Percentiles rank a stretch among this genome's conserved stretches.
phyloP scores from a whole-genome alignment of 805 yeast species.

The Lachancea quebecensis region DNA sequence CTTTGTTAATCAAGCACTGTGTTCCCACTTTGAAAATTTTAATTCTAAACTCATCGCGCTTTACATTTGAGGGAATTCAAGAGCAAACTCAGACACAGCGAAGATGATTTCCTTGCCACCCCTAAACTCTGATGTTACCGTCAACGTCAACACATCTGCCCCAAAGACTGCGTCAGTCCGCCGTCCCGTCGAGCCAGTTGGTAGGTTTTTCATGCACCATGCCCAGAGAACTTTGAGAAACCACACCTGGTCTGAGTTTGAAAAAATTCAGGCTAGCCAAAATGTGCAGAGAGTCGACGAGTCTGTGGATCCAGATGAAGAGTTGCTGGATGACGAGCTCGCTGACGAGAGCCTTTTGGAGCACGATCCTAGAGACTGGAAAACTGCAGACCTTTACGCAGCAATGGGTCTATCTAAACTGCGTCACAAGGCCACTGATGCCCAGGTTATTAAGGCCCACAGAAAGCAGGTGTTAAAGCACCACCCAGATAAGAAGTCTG shows the following conservation, averaged over 20 bases:
- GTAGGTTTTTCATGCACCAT: slow-evolving; percentile 91
- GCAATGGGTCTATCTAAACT: slow-evolving; percentile 89
- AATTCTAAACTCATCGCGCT: slow-evolving; percentile 1
- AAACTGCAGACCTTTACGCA: slow-evolving; percentile 90
- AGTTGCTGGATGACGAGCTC: slow-evolving; percentile 43
- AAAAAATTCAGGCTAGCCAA: slow-evolving; percentile 84
- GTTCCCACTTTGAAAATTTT: not conserved
- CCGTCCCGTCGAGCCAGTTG: slow-evolving; percentile 93
- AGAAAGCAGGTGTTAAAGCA: slow-evolving; percentile 93
- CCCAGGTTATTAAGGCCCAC: slow-evolving; percentile 93
- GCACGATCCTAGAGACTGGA: slow-evolving; percentile 98
- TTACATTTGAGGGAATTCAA: not conserved
- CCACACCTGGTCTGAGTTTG: slow-evolving; percentile 98
- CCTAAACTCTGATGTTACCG: slow-evolving; percentile 49
- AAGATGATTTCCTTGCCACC: slow-evolving; percentile 36
- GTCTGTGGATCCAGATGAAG: slow-evolving; percentile 51
- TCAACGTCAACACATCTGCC: slow-evolving; percentile 44
- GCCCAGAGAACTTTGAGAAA: slow-evolving; percentile 94
- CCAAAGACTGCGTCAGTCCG: slow-evolving; percentile 54
- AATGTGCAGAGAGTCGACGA: slow-evolving; percentile 69
- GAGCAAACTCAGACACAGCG: not conserved
- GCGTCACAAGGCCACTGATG: slow-evolving; percentile 86
- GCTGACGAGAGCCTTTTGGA: slow-evolving; percentile 74
- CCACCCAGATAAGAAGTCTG: slow-evolving; percentile 98
- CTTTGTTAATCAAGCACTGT: not conserved